A percentile compares a stretch with the other conserved stretches of the same genome.
phyloP scores from a whole-genome alignment of 129 eudicot genomes.

The Oenanthe sinensis region DNA sequence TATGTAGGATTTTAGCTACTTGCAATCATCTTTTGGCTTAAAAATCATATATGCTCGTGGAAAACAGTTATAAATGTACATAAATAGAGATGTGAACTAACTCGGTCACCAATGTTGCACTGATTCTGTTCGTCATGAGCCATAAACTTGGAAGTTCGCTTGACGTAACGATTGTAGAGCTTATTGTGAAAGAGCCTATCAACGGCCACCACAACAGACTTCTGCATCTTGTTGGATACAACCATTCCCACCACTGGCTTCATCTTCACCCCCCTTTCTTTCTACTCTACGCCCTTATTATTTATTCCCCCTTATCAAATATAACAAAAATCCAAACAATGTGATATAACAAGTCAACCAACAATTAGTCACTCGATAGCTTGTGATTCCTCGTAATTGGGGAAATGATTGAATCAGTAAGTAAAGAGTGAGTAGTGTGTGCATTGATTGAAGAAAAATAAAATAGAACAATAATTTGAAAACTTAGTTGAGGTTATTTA shows the following conservation, averaged over 20 bases:
- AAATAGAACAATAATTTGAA: too few species aligned
- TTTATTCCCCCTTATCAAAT: background rate
- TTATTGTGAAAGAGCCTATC: conserved; percentile 80
- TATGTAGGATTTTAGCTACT: too few species aligned
- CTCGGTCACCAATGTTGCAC: conserved; percentile 91
- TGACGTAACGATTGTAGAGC: conserved; percentile 75
- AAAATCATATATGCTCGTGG: background rate
- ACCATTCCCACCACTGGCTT: conserved; percentile 90
- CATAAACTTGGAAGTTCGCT: conserved; percentile 92
- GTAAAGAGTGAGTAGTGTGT: too few species aligned
- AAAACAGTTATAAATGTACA: background rate
- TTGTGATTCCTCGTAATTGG: too few species aligned
- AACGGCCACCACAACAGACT: conserved; percentile 91
- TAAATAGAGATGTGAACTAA: conserved; percentile 13
- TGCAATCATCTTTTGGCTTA: background rate
- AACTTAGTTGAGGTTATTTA: background rate
- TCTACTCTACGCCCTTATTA: too few species aligned
- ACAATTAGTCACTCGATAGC: too few species aligned
- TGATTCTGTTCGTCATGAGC: conserved; percentile 74
- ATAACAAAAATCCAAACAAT: background rate
- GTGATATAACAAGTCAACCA: too few species aligned
- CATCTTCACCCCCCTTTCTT: conserved; percentile 28
- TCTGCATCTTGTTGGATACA: conserved; percentile 95
- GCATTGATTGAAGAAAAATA: too few species aligned
- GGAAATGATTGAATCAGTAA: too few species aligned